Percentiles rank a stretch among this genome's conserved stretches.
These are phyloP conservation scores for Staphylotrichum longicolle DNA, from an alignment of 495 filamentous ascomycete species.

Conservation along the genomic window DNA sequence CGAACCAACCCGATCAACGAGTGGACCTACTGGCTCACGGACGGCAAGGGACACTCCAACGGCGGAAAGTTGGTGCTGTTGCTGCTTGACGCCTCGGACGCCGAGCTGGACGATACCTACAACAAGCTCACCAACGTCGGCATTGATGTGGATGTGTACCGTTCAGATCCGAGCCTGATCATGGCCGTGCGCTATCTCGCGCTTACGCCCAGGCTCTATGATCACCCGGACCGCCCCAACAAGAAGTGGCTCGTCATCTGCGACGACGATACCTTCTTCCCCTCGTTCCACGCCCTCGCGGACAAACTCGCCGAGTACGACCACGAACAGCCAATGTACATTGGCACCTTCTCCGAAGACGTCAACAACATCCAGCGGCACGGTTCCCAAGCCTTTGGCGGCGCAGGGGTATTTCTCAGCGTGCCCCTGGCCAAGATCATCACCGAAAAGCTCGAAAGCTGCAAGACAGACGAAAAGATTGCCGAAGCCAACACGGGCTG, in stretches of 20 bases:
- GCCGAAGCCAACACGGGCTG: constrained; percentile 53
- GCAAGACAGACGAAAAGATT: constrained; percentile 52
- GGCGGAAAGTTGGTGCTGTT: constrained; percentile 48
- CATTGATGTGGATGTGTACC: constrained; percentile 62
- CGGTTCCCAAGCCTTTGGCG: constrained; percentile 69
- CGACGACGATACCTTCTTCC: constrained; percentile 75
- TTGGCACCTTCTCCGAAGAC: constrained; percentile 68
- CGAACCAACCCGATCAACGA: constrained; percentile 47
- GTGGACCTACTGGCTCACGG: constrained; percentile 51
- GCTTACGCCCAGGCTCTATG: constrained; percentile 54
- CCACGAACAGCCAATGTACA: constrained; percentile 56
- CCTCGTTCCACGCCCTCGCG: constrained; percentile 60
- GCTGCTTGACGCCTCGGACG: constrained; percentile 43
- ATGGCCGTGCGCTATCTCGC: constrained; percentile 58
- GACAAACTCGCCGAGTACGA: constrained; percentile 53
- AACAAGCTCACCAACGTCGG: constrained; percentile 47
- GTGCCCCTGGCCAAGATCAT: constrained; percentile 59
- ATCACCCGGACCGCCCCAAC: constrained; percentile 49
- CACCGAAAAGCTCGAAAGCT: constrained; percentile 55
- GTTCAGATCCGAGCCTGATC: constrained; percentile 57
- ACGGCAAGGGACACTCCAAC: constrained; percentile 49
- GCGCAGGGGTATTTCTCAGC: constrained; percentile 69
- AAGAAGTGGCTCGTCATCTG: constrained; percentile 66
- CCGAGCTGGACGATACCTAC: constrained; percentile 42
- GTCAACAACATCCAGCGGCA: constrained; percentile 65